A percentile compares a stretch with the other conserved stretches of the same genome.
Conservation (phyloP, 208 protist genomes). For the Acanthamoeba healyi region DNA sequence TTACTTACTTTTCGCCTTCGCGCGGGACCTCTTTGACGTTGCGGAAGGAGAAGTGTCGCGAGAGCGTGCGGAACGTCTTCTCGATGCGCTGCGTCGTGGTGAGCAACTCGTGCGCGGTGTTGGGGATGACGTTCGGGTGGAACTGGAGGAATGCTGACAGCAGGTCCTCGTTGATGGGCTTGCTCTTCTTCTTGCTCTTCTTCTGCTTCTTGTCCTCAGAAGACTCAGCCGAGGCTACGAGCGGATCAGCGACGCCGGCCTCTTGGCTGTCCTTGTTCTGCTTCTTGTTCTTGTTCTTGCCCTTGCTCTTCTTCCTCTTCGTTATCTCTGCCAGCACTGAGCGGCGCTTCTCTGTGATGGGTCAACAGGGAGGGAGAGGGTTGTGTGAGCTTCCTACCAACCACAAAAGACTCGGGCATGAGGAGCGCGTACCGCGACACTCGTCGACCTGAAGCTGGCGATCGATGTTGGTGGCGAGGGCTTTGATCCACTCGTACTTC, state of each 20-base stretch:
- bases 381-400: no score
- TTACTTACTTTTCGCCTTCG: no score
- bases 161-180: no score
- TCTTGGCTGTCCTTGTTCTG: background rate
- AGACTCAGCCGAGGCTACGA: no score
- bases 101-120: constrained; percentile 32
- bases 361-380: no score
- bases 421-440: no score
- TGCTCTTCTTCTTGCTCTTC: background rate
- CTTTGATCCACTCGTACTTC: constrained; percentile 66
- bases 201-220: no score
- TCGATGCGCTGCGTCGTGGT: constrained; percentile 50
- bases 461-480: constrained; percentile 44
- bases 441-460: constrained; percentile 5
- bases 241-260: background rate
- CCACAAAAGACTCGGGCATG: no score
- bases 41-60: constrained; percentile 55
- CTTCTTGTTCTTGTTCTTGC: background rate
- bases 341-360: no score
- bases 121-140: constrained; percentile 47
- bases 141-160: constrained; percentile 47
- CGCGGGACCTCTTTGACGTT: background rate
- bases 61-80: constrained; percentile 57
- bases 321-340: background rate
- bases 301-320: constrained; percentile 8